Evolutionary conservation across 441 rosid species (phyloP), one percentile per base, ranked within the genome.

Genomic region (Daphne laureola): DNA sequence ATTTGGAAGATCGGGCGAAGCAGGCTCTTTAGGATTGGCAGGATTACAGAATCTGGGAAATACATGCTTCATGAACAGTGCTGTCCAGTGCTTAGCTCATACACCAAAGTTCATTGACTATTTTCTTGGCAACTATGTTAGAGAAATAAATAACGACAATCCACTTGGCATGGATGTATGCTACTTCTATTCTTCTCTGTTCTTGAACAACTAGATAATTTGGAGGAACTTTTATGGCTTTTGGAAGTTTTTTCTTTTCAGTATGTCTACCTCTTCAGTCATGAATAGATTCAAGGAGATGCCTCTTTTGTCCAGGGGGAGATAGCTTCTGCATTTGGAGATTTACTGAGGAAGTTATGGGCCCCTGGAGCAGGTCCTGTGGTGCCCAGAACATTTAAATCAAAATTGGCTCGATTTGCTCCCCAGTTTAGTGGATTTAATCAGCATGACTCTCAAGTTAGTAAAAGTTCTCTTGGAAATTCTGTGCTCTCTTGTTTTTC

Each of bases 361-460:
- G 81, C 81, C 58, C 89, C 93, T 63, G 87, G 85, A 67, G 80
- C 85, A 57, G 53, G 79, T 54, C 76, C 85, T 41, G 73, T 82
- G 57, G 73, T 83, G 50, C 89, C 93, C 54, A 76, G 78, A 75
- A 75, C 67, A 11, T 85, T 85, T 65, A 85, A 85, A 72, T 77
- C 80, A 52, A 85, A 85, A 73, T 87, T 85, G 62, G 77, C 86
- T 68, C 83, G 79, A 46, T 85, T 82, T 68, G 89, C 93, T 59
- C 78, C 84, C 68, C 93, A 85, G 51, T 85, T 85, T 67, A 80
- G 71, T 70, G 93, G 93, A 66, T 85, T 64, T 68, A 82, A 80
- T 74, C 93, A 85, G 75, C 93, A 85, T 73, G 93, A 85, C 80
- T 82, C 93, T 58, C 93, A 85, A 77, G 93, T 85, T 43, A 67